Percentiles rank a stretch among this genome's conserved stretches.
Conservation (phyloP, 2,329 filamentous ascomycete genomes). For the Thyridium curvatum region DNA sequence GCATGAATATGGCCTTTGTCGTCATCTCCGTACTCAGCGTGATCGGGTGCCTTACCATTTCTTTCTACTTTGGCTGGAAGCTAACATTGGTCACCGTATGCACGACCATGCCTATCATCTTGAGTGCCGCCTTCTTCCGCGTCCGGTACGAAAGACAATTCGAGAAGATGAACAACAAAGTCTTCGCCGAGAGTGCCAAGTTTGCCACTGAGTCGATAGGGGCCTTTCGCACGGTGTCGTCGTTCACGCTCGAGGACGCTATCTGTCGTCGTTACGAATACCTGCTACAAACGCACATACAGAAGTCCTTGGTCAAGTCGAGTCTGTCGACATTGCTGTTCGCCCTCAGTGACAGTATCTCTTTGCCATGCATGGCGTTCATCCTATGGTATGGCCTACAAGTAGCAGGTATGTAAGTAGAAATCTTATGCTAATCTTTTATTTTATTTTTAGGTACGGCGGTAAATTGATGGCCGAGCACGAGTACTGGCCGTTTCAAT, state of each 20-base stretch:
- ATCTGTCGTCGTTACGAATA: conserved; percentile 35
- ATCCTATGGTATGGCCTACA: conserved; percentile 42
- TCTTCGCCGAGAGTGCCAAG: conserved; percentile 55
- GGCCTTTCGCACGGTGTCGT: conserved; percentile 55
- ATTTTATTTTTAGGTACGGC: conserved; percentile 16
- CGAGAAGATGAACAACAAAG: conserved; percentile 47
- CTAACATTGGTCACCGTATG: conserved; percentile 52
- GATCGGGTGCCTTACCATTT: conserved; percentile 55
- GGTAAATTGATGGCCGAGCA: conserved; percentile 19
- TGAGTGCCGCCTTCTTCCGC: conserved; percentile 30
- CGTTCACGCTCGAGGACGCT: conserved; percentile 53
- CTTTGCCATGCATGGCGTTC: conserved; percentile 51
- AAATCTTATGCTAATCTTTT: neutral
- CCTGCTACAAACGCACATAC: conserved; percentile 26
- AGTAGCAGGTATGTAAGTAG: neutral
- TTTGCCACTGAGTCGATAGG: conserved; percentile 58
- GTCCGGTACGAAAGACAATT: conserved; percentile 50
- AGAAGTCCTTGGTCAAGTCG: conserved; percentile 20
- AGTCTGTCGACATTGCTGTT: conserved; percentile 24
- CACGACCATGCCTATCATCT: conserved; percentile 23
- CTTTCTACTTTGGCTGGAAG: conserved; percentile 72
- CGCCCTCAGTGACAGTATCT: conserved; percentile 34
- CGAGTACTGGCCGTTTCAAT: conserved; percentile 24
- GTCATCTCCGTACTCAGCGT: conserved; percentile 60
- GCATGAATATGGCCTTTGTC: conserved; percentile 57